Base-by-base conservation (phyloP, 2,329 filamentous ascomycete species). In the Coniella lustricola region DNA sequence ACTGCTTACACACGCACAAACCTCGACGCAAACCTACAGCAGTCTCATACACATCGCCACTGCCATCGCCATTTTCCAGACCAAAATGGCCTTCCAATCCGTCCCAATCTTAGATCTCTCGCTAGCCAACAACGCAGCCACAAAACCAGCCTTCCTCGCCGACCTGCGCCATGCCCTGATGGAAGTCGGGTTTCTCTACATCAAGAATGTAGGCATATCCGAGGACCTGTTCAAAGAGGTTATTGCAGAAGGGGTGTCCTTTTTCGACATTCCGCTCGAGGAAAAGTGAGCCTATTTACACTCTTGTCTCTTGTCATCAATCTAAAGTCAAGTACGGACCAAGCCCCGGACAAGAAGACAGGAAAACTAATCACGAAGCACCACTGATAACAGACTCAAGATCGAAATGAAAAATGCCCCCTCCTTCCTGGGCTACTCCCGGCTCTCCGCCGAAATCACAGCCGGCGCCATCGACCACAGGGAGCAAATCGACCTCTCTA, bases 141-240 rank as follows among this genome's bases (percentile, higher is more conserved):
- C 85, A 0, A 94, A 93, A 66, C 76, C 85, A 2, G 69, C 68
- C 29, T 93, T 95, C 59, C 76, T 94, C 0, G 65, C 70, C 1
- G 73, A 87, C 46, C 74, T 95, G 29, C 84, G 85, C 14, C 73
- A 85, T 64, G 87, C 87, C 0, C 69, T 95, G 29, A 78, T 95
- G 59, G 85, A 91, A 62, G 86, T 94, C n/a, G 89, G 89, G 2
- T 95, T 95, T 60, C 65, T 94, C 18, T 95, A 95, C 60, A 77
- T 95, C 53, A 84, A 83, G 61, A 90, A 94, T 60, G 83, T 87
- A 2, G 85, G 84, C 18, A 81, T 91, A 44, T 72, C 84, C 4
- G 75, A 83, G 14, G 70, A 76, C 34, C 67, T 91, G 45, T 81
- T 86, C 57, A 60, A 77, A 20, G 66, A 75, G 53, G 86, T 91